Evolutionary conservation across 2,329 filamentous ascomycete genomes (phyloP), one percentile per base, ranked within the genome.

Genomic region (Aureobasidium sp.): DNA sequence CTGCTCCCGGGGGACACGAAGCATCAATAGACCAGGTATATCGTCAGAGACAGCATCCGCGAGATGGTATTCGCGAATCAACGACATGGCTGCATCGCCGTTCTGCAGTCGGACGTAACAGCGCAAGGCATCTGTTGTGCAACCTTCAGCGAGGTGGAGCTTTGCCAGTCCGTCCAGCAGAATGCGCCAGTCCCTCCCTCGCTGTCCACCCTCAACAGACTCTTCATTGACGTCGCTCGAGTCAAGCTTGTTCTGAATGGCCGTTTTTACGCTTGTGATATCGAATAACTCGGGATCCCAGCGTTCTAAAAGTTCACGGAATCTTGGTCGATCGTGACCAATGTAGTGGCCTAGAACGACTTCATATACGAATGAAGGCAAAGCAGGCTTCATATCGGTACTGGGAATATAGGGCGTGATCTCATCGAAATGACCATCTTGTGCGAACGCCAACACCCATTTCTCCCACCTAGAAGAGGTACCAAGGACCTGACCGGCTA

Each of bases 41-140:
- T 99, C 91, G 68, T 97, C 92, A 1, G 85, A 85, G 13, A 97
- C 86, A 1, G 91, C 88, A 68, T 96, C 91, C 0, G 95, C 86
- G n/a, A 99, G 81, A 71, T 96, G 91, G 68, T 90, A 88, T 42
- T 96, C 90, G 63, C 86, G 85, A 68, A 99, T 95, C 62, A 99
- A 76, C 13, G 82, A 79, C 82, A 99, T 93, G 0, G 90, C 90
- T 10, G 89, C 87, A 70, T 97, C 91, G 0, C 91, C 92, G 75
- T 99, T 91, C 70, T 97, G 91, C 3, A 97, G 82, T 64, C 84
- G 86, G 70, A 99, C 95, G 71, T 95, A 96, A 73, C 88, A 94
- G 69, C 85, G 87, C 48, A 99, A 78, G 1, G 95, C 93, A 70
- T 97, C 91, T 61, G 89, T 83, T 65, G 90, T 86, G 61, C 89